Evolutionary conservation across 2,329 filamentous ascomycete genomes (phyloP), one percentile per base, ranked within the genome.

Genomic region (Polytolypa hystricis): DNA sequence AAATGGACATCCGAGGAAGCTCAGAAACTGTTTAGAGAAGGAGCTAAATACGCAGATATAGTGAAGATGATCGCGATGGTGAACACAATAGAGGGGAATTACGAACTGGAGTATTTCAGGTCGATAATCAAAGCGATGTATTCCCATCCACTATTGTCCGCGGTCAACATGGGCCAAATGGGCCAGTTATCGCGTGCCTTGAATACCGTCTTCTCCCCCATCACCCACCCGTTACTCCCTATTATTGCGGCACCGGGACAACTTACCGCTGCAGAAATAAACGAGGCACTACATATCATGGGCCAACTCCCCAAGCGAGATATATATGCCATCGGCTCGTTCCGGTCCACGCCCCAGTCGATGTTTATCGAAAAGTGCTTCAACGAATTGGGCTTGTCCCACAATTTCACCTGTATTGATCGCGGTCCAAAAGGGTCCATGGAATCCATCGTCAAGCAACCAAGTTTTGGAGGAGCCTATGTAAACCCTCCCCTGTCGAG

Each of bases 31-130:
- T 93, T 87, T 48, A 66, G 74, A 41, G 72, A 79, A 46, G 84
- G 81, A 6, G 73, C 74, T 31, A 74, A 75, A 40, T 85, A 86
- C 47, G 81, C 81, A 31, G 84, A 93, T 55, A 84, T 93, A 39
- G 79, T 93, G 52, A 93, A 91, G 65, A 91, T 93, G 82, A 91
- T 91, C 50, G 78, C 81, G 20, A 79, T 87, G 52, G 83, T 85
- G 52, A 80, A 77, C 53, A 79, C 81, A 27, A 78, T 82, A 54
- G 84, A 86, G 52, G 84, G 87, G 49, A 91, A 93, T 58, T 91
- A 93, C 53, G 84, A 93, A 61, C 71, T 93, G 21, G 85, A 93
- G 57, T 87, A 87, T 58, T 93, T 93, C 61, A 78, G 84, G 19
- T 85, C 82, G 8, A 72, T 77, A 45, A 79, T 91, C 54, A 77